Evolutionary conservation across 2,329 filamentous ascomycete species (phyloP).

Genomic region (Phyllosticta citribraziliensis): DNA sequence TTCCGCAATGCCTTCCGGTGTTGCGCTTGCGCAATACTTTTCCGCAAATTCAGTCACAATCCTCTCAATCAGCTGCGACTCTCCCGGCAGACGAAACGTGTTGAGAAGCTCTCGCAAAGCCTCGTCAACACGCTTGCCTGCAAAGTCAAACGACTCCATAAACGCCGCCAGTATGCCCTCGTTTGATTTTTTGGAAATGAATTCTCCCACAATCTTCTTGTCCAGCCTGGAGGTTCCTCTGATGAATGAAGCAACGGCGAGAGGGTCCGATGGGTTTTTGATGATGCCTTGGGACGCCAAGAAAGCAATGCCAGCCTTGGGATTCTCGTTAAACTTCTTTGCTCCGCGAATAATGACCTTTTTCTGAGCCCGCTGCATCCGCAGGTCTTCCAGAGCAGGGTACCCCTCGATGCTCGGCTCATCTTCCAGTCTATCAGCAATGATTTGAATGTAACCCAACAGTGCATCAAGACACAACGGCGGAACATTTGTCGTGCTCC

Average conservation of each 20-base stretch:
- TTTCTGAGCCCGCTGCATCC: slow-evolving; percentile 68
- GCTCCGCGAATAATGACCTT: slow-evolving; percentile 81
- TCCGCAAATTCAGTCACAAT: slow-evolving; percentile 83
- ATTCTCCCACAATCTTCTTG: slow-evolving; percentile 86
- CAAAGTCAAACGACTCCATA: slow-evolving; percentile 79
- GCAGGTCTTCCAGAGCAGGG: slow-evolving; percentile 55
- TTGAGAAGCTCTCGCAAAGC: slow-evolving; percentile 79
- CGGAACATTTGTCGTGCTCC: slow-evolving; percentile 97
- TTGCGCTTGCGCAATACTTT: slow-evolving; percentile 64
- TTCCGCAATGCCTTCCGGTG: slow-evolving; percentile 66
- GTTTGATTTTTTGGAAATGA: slow-evolving; percentile 81
- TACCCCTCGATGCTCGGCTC: slow-evolving; percentile 53
- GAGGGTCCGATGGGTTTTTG: slow-evolving; percentile 59
- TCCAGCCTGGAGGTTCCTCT: slow-evolving; percentile 80
- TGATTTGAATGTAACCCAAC: slow-evolving; percentile 81
- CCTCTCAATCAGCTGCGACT: slow-evolving; percentile 84
- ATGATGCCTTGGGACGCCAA: slow-evolving; percentile 82
- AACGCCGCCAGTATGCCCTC: slow-evolving; percentile 78
- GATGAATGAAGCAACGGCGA: slow-evolving; percentile 75
- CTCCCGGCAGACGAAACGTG: slow-evolving; percentile 86
- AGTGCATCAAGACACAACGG: slow-evolving; percentile 89
- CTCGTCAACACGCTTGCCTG: slow-evolving; percentile 78
- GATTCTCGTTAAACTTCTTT: slow-evolving; percentile 88
- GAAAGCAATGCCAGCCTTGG: slow-evolving; percentile 79
- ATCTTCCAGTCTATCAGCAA: slow-evolving; percentile 76